Base-by-base conservation (phyloP, 305 asterid genomes). In the Lippia alba region DNA sequence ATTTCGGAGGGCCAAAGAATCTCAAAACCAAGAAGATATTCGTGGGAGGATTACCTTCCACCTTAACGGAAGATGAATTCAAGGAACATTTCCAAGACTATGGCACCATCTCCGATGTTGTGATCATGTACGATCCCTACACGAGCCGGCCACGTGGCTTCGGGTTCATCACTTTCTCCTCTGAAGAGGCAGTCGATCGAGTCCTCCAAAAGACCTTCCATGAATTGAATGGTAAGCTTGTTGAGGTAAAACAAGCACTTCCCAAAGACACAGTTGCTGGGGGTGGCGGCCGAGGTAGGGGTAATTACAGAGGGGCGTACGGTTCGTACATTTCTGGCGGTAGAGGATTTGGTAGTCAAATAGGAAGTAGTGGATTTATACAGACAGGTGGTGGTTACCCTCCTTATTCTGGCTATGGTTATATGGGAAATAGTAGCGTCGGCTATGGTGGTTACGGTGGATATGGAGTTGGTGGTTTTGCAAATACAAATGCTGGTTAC, bases 161-260 rank as follows among this genome's bases (percentile, higher is more conserved):
- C 54, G 89, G 89, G 68, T 81, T 84, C 62, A 82, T 84, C 72
- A 76, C 83, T 36, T 84, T 79, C 70, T 77, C 81, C 70, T 64
- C 82, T 0, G 86, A 84, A 71, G 89, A 84, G 36, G 77, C 83
- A 45, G 82, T 78, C 53, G 89, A 84, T 56, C 73, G 74, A 56
- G 89, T 79, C 72, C 61, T 80, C 32, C 78, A 63, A 20, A 84
- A 82, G 78, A 80, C 66, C 18, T 84, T 75, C 66, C 83, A 82
- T n/a, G 87, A 84, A 61, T 67, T 82, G 36, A 73, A 68, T 64
- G 77, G 78, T 48, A 82, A 82, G 62, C 77, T 66, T 34, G 86
- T 84, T 72, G 89, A 84, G 82, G 85, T 84, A 39, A 84, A 82
- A 60, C 77, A 78, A 46, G 89, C 89, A 40, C 84, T 79, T 54